phyloP scores from a whole-genome alignment of 768 basidiomycete genomes.

The Suillus paluster region DNA sequence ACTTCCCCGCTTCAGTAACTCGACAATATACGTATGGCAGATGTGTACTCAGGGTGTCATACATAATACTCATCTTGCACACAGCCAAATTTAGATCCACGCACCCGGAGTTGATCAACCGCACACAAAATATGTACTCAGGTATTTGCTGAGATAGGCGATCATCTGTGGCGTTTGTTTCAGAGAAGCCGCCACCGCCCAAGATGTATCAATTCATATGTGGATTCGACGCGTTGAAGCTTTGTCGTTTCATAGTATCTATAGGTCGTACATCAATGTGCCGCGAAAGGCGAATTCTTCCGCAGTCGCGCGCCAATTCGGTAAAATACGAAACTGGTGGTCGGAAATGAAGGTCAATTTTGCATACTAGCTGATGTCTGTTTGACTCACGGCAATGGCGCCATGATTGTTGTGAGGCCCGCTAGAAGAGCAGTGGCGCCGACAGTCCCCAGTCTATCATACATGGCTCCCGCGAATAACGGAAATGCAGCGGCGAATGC shows the following conservation, averaged over 20 bases:
- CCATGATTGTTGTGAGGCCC: constrained; percentile 62
- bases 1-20: background rate
- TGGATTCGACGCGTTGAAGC: background rate
- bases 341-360: background rate
- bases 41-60: background rate
- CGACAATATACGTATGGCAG: background rate
- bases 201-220: background rate
- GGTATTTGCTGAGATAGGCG: too few species aligned
- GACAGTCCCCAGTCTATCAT: constrained; percentile 59
- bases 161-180: background rate
- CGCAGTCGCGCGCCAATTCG: constrained; percentile 50
- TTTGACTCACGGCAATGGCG: constrained; percentile 59
- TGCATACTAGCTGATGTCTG: background rate
- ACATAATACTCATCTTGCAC: too few species aligned
- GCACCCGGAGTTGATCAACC: background rate
- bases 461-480: constrained; percentile 57
- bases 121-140: too few species aligned
- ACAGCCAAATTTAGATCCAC: background rate
- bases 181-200: background rate
- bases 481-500: constrained; percentile 57
- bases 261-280: constrained; percentile 14
- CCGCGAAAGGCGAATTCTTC: constrained; percentile 47
- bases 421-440: constrained; percentile 76
- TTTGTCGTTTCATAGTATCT: background rate
- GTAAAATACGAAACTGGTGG: constrained; percentile 50